Conservation (phyloP, 768 basidiomycete species). For the Boletus sp. region DNA sequence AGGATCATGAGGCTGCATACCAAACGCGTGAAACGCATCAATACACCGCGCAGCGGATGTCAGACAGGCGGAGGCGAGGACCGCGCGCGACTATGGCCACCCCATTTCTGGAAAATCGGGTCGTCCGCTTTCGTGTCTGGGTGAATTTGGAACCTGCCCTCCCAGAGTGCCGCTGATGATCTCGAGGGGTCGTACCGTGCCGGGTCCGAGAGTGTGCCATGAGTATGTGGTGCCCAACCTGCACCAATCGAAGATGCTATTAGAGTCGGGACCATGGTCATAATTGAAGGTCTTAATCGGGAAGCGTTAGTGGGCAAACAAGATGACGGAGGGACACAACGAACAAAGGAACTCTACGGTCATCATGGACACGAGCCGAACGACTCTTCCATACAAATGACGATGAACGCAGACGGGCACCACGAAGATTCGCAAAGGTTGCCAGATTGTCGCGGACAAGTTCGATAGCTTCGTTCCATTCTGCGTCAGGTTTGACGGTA, state of each 20-base stretch:
- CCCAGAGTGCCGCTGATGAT: constrained; percentile 80
- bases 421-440: constrained; percentile 80
- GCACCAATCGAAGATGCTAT: constrained; percentile 74
- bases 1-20: constrained; percentile 1
- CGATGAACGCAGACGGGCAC: constrained; percentile 84
- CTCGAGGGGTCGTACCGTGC: constrained; percentile 73
- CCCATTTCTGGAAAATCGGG: constrained; percentile 38
- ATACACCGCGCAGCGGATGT: constrained; percentile 2
- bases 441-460: constrained; percentile 83
- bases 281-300: constrained; percentile 57
- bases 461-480: constrained; percentile 79
- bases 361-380: constrained; percentile 52
- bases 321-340: constrained; percentile 33
- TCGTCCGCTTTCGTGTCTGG: constrained; percentile 79
- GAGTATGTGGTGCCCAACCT: constrained; percentile 57
- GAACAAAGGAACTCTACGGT: constrained; percentile 44
- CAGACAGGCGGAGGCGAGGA: constrained; percentile 18
- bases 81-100: constrained; percentile 14
- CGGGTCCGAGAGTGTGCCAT: constrained; percentile 67
- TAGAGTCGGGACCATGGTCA: constrained; percentile 75
- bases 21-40: background rate
- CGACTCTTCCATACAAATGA: constrained; percentile 84
- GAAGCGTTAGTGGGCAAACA: constrained; percentile 21
- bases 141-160: constrained; percentile 84
- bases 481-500: constrained; percentile 53